phyloP scores from a whole-genome alignment of 1,284 basidiomycete genomes.

The Porphyrellus sp. region DNA sequence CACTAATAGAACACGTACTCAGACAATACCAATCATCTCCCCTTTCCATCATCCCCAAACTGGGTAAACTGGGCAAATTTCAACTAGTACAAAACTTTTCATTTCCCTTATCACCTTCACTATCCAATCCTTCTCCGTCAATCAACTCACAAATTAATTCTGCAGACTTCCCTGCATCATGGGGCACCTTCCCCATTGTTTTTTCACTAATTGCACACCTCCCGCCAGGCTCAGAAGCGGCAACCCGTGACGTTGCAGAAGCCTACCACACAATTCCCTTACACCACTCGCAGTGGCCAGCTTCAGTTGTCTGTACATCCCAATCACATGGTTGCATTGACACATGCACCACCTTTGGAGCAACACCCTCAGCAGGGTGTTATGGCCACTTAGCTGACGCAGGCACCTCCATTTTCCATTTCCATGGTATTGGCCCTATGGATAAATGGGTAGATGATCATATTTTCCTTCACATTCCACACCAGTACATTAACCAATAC shows the following conservation, averaged over 20 bases:
- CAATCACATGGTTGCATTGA: not conserved
- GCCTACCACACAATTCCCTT: not conserved
- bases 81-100: not conserved
- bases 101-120: not conserved
- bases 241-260: not conserved
- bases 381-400: conserved; percentile 38
- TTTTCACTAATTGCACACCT: not conserved
- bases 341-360: conserved; percentile 20
- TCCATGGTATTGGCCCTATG: not conserved
- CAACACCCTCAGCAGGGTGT: conserved; percentile 29
- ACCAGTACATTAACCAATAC: not conserved
- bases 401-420: not conserved
- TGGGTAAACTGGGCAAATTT: not conserved
- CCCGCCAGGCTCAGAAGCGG: not conserved
- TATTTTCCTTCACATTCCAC: not conserved
- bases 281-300: not conserved
- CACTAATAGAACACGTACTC: not conserved
- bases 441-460: not conserved
- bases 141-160: not conserved
- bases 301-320: not conserved
- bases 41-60: not conserved
- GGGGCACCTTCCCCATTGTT: not conserved
- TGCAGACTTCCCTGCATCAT: not conserved
- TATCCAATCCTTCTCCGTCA: no score
- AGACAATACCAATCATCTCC: not conserved